These are phyloP conservation scores for Paraurostyla sp. DNA, from an alignment of 73 alveolate species.

Conservation along the genomic window DNA sequence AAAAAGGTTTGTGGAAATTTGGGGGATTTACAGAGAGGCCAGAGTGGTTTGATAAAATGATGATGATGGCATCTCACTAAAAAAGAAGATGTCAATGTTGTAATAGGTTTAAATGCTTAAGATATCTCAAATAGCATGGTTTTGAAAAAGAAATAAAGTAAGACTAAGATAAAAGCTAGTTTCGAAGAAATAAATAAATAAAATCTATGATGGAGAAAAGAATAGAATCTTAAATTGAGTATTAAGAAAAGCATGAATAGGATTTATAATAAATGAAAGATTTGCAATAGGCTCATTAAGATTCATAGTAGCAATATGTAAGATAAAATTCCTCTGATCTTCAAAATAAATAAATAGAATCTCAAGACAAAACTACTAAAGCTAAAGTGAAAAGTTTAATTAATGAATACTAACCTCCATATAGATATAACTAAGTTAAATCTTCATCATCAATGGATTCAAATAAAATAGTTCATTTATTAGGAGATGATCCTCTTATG, in stretches of 20 bases:
- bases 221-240: neutral
- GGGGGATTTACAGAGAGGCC: conserved; percentile 58
- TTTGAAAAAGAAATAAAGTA: too few species aligned
- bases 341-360: too few species aligned
- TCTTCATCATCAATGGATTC: conserved; percentile 10
- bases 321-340: too few species aligned
- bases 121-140: too few species aligned
- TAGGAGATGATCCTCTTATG: neutral
- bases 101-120: conserved; percentile 35
- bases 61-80: conserved; percentile 31
- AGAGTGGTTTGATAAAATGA: conserved; percentile 53
- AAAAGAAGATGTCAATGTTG: conserved; percentile 49
- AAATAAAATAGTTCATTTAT: conserved; percentile 6
- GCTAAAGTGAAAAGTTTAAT: conserved; percentile 1
- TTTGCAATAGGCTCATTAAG: too few species aligned
- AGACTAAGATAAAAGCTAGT: conserved; percentile 29
- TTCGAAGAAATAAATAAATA: neutral
- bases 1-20: conserved; percentile 19
- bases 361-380: conserved; percentile 21
- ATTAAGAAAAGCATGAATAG: too few species aligned
- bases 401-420: neutral
- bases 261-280: too few species aligned
- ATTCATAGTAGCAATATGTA: too few species aligned
- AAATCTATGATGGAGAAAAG: neutral
- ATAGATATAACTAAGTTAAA: too few species aligned